Evolutionary conservation across 2,329 filamentous ascomycete species (phyloP), one percentile per base, ranked within the genome.

Genomic region (Didymella keratinophila): DNA sequence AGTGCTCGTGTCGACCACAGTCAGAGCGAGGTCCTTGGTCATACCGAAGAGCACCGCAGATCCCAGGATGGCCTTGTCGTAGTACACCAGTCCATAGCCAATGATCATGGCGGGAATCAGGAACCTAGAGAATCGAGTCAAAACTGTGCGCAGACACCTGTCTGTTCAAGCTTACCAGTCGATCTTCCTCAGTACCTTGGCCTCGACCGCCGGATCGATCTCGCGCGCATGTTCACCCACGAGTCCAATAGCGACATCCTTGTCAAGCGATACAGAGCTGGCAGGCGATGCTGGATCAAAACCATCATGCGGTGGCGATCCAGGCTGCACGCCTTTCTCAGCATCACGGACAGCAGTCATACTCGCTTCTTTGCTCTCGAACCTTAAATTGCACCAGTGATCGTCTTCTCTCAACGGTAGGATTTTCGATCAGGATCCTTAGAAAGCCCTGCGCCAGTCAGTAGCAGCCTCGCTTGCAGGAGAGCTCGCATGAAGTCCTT

Each of bases 51-150:
- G 83, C 1, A 84, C 86, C 0, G 90, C 89, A 23, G 86, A 87
- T 18, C 90, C 90, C 2, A 93, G 80, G 61, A 93, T 92, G 8
- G 90, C 89, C 80, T 90, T 90, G 72, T 90, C 88, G 70, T 89
- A 89, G 74, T 89, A 90, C 0, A 90, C 87, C 32, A 90, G 78
- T 2, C 87, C 87, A 74, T 90, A 86, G 3, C 84, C 76, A 23
- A 77, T 58, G 23, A 78, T 68, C 88, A 91, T 91, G 12, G 85
- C 83, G 0, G 89, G 89, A 32, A 91, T 89, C 44, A 91, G 75
- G 61, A 88, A 88, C 62, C 37, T 41, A 14, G 37, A 14, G 4
- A 41, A 2, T 37, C 18, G 10, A n/a, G n/a, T 41, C 37, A 41
- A 18, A 41, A 9, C 36, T 10, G 36, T n/a, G n/a, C 16, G 10